Conservation (phyloP, 305 asterid genomes). For the Rubia tinctorum region DNA sequence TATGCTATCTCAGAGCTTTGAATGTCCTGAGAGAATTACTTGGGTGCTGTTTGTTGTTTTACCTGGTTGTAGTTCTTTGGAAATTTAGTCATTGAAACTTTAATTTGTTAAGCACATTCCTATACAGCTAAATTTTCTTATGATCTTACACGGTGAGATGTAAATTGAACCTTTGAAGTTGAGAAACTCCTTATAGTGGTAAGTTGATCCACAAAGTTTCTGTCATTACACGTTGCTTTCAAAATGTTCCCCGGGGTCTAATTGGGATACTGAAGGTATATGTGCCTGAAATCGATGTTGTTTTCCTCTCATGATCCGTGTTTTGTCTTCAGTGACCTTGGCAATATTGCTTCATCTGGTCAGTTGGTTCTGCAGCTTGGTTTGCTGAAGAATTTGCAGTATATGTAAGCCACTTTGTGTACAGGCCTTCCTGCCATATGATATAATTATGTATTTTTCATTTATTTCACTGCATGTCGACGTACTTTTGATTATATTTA, state of each 20-base stretch:
- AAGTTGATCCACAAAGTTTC: not conserved
- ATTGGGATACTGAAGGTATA: too few relatives aligned
- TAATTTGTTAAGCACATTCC: not conserved
- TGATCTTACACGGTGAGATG: not conserved
- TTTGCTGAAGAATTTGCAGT: conserved; percentile 87
- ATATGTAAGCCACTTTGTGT: conserved; percentile 58
- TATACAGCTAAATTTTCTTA: not conserved
- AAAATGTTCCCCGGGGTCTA: conserved; percentile 95
- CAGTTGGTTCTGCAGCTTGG: conserved; percentile 94
- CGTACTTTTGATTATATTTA: not conserved
- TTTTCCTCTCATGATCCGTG: conserved; percentile 1
- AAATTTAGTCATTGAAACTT: not conserved
- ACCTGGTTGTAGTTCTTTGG: not conserved
- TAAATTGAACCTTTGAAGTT: not conserved
- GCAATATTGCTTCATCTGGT: too few relatives aligned
- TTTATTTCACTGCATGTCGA: not conserved
- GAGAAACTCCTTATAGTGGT: not conserved
- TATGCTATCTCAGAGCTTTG: too few relatives aligned
- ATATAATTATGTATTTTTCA: not conserved
- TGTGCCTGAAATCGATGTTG: not conserved
- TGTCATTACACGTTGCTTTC: conserved; percentile 67
- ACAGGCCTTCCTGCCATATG: not conserved
- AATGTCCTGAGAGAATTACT: too few relatives aligned
- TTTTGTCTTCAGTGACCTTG: conserved; percentile 69
- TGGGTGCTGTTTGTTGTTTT: too few relatives aligned